Percentiles rank a stretch among this genome's conserved stretches.
Conservation (phyloP, 2,329 filamentous ascomycete genomes). For the Phyllachora maydis region DNA sequence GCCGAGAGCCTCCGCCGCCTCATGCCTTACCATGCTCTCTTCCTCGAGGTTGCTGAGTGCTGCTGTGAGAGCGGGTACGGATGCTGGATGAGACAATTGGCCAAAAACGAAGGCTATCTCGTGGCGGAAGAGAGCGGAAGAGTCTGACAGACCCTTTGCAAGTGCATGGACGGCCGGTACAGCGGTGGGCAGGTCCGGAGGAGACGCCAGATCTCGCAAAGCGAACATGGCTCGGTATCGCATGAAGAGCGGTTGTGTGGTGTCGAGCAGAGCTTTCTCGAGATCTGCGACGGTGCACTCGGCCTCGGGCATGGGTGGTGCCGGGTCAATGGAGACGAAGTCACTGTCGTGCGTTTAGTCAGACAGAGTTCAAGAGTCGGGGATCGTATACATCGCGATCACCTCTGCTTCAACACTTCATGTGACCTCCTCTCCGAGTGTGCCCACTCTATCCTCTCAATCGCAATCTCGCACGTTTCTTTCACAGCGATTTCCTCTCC, state of each 20-base stretch:
- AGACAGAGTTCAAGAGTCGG: conserved; percentile 3
- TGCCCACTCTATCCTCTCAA: conserved; percentile 88
- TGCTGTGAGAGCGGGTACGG: conserved; percentile 69
- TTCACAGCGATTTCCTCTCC: conserved; percentile 64
- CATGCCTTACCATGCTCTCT: conserved; percentile 90
- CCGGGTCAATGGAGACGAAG: conserved; percentile 89
- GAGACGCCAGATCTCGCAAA: conserved; percentile 82
- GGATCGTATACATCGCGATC: conserved; percentile 5
- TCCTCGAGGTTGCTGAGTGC: conserved; percentile 64
- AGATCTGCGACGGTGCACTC: conserved; percentile 52
- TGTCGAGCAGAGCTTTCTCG: conserved; percentile 59
- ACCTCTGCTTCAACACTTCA: conserved; percentile 73
- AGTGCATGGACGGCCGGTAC: conserved; percentile 72
- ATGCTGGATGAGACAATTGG: conserved; percentile 89
- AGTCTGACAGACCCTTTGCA: conserved; percentile 66
- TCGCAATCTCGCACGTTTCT: conserved; percentile 93
- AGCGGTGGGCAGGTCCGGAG: conserved; percentile 75
- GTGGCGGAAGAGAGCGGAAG: conserved; percentile 85
- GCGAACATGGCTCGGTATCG: conserved; percentile 98
- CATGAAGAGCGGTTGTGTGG: conserved; percentile 61
- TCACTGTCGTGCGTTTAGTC: conserved; percentile 38
- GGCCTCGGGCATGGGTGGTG: conserved; percentile 65
- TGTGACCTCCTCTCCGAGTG: conserved; percentile 48
- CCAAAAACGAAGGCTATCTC: conserved; percentile 98
- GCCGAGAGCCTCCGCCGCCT: conserved; percentile 88